Evolutionary conservation across 2,329 filamentous ascomycete species (phyloP), one percentile per base, ranked within the genome.

Genomic region (Fusarium newnesense): DNA sequence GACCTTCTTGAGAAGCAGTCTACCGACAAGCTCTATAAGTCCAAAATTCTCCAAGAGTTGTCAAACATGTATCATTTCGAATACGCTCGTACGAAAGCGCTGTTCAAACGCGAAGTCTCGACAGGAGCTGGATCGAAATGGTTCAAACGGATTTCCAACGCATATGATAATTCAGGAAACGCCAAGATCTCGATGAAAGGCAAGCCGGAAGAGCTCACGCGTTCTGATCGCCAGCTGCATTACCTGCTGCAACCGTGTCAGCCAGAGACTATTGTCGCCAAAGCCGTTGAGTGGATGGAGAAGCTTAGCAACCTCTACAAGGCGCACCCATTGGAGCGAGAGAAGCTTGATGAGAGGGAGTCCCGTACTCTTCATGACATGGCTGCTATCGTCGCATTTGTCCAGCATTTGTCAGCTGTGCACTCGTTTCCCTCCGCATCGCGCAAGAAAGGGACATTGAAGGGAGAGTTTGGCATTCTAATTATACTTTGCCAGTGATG

Each of bases 211-310:
- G 73, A 79, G 4, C 70, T 87, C 6, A 82, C 80, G 2, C 70
- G 77, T 15, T 73, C 77, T 2, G 71, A 86, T 30, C 80, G 83
- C 4, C 83, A 85, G 36, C 75, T 87, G 7, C 80, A 84, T 60
- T 84, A 84, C 67, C 73, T 87, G 26, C 75, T 88, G 10, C 83
- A 81, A 5, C 83, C 88, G 4, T 87, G 84, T 56, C 81, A 85
- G 11, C 58, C 77, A 0, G 80, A 83, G n/a, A n/a, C n/a, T n/a
- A n/a, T n/a, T n/a, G n/a, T n/a, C n/a, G n/a, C n/a, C n/a, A n/a
- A n/a, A n/a, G n/a, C n/a, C n/a, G 69, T 79, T 5, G 72, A 82
- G 2, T 86, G 83, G 83, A 76, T 87, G 28, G 76, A 81, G 60
- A 84, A 84, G 58, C 70, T 87, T 9, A 78, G 77, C 5, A 77